Conservation (phyloP, 352 stramenopile genomes). For the Pythium rhizo-oryzae region DNA sequence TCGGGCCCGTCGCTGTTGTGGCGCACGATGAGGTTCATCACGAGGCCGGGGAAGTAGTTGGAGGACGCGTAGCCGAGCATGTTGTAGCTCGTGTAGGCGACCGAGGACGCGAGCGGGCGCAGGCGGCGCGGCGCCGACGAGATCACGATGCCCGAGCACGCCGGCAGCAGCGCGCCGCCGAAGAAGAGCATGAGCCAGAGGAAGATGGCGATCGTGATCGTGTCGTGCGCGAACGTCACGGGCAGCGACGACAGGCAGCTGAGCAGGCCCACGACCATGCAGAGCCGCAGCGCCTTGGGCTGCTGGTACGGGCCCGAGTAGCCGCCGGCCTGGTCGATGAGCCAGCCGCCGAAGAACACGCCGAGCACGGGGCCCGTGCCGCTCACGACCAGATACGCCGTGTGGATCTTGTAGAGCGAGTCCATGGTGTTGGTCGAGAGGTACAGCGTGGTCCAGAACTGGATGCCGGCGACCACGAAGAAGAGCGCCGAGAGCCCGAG, state of each 20-base stretch:
- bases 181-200: conserved; percentile 89
- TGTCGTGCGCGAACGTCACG: conserved; percentile 71
- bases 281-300: conserved; percentile 67
- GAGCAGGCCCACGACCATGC: conserved; percentile 64
- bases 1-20: conserved; percentile 36
- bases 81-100: conserved; percentile 84
- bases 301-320: conserved; percentile 74
- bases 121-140: conserved; percentile 61
- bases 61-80: conserved; percentile 84
- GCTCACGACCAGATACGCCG: conserved; percentile 72
- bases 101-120: conserved; percentile 72
- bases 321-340: conserved; percentile 79
- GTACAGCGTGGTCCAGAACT: conserved; percentile 88
- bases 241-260: conserved; percentile 55
- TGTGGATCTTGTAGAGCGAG: conserved; percentile 78
- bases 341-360: conserved; percentile 86
- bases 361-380: conserved; percentile 80
- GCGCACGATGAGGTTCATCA: conserved; percentile 84
- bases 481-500: conserved; percentile 81
- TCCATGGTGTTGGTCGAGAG: conserved; percentile 80
- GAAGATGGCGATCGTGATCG: conserved; percentile 64
- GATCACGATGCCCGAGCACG: conserved; percentile 87
- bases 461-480: conserved; percentile 79
- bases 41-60: conserved; percentile 83
- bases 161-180: conserved; percentile 65